A percentile compares a stretch with the other conserved stretches of the same genome.
phyloP scores from a whole-genome alignment of 345 rosid genomes.

The Euphorbia pulcherrima region DNA sequence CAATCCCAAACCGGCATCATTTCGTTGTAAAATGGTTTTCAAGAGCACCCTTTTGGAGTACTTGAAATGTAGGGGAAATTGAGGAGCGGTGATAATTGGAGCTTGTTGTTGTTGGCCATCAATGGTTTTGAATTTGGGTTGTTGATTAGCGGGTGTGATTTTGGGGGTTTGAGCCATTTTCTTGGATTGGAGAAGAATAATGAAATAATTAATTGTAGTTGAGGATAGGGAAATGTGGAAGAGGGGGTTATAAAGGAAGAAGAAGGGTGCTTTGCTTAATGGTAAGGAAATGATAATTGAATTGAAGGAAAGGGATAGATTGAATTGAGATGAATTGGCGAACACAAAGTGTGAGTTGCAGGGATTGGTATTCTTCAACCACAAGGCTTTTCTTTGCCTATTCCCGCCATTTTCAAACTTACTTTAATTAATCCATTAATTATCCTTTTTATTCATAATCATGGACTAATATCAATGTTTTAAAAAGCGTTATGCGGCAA shows the following conservation, averaged over 20 bases:
- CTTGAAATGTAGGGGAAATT: conserved; percentile 23
- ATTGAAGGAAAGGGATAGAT: conserved; percentile 70
- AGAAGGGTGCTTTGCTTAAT: conserved; percentile 43
- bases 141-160: neutral
- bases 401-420: conserved; percentile 35
- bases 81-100: neutral
- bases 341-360: conserved; percentile 23
- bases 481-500: no score
- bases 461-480: no score
- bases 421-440: no score
- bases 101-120: conserved; percentile 3
- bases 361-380: conserved; percentile 61
- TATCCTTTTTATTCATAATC: no score
- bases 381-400: conserved; percentile 19
- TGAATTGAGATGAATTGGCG: conserved; percentile 8
- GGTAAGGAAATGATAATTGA: conserved; percentile 32
- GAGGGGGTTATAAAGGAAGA: conserved; percentile 32
- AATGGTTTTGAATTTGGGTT: neutral
- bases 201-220: neutral
- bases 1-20: conserved; percentile 44
- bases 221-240: neutral
- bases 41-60: conserved; percentile 62
- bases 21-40: conserved; percentile 43
- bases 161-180: neutral
- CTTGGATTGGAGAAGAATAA: neutral